A percentile compares a stretch with the other conserved stretches of the same genome.
phyloP scores from a whole-genome alignment of 148 eudicot genomes.

The Vaccinium corymbosum region DNA sequence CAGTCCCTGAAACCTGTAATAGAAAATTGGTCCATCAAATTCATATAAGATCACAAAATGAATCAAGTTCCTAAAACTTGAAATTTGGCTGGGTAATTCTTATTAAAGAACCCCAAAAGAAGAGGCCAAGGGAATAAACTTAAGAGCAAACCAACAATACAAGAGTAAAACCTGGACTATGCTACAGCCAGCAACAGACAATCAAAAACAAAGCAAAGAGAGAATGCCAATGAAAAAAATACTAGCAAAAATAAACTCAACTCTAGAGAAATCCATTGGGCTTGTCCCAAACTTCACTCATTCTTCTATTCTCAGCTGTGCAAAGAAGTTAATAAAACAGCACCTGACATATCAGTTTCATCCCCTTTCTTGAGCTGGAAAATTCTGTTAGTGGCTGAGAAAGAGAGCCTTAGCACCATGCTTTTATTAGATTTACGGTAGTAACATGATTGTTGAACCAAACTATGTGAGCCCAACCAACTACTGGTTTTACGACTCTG shows the following conservation, averaged over 20 bases:
- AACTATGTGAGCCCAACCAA: too few relatives aligned
- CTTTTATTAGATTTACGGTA: too few relatives aligned
- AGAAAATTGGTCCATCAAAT: not conserved
- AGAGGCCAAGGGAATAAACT: not conserved
- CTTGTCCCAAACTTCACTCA: not conserved
- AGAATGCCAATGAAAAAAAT: not conserved
- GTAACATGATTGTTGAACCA: too few relatives aligned
- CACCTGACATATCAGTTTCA: too few relatives aligned
- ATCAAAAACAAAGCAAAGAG: not conserved
- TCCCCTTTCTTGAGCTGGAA: too few relatives aligned
- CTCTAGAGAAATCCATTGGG: not conserved
- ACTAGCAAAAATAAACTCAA: not conserved
- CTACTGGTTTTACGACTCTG: too few relatives aligned
- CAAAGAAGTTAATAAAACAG: too few relatives aligned
- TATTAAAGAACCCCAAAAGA: not conserved
- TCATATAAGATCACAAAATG: not conserved
- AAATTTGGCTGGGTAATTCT: not conserved
- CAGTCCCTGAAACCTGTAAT: constrained; percentile 45
- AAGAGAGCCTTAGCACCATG: too few relatives aligned
- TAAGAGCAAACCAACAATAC: not conserved
- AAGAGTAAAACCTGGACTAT: not conserved
- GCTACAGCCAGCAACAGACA: not conserved
- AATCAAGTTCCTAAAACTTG: not conserved
- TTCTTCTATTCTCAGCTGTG: not conserved
- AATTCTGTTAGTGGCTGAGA: too few relatives aligned